phyloP scores from a whole-genome alignment of 345 rosid species.

The Psidium guajava region DNA sequence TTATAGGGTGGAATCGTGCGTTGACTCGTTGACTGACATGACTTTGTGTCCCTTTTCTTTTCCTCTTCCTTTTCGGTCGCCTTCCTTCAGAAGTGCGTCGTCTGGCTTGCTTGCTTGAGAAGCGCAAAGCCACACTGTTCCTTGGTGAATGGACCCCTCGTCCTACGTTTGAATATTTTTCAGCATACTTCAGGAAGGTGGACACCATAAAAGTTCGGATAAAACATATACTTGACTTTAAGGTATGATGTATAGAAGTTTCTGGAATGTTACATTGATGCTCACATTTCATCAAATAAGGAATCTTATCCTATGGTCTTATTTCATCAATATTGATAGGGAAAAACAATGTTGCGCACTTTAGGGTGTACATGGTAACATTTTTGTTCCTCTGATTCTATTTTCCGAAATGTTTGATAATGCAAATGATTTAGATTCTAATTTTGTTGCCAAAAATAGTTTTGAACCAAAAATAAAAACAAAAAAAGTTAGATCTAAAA shows the following conservation, averaged over 20 bases:
- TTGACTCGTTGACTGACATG: background rate
- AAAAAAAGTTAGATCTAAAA: too few species aligned
- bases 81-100: background rate
- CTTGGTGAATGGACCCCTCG: background rate
- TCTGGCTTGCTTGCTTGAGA: background rate
- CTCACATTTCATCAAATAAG: background rate
- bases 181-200: background rate
- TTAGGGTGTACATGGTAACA: background rate
- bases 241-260: background rate
- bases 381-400: too few species aligned
- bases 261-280: background rate
- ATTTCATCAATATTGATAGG: background rate
- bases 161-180: background rate
- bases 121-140: background rate
- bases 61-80: background rate
- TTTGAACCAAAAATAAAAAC: too few species aligned
- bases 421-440: too few species aligned
- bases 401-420: too few species aligned
- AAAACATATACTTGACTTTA: background rate
- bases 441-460: too few species aligned
- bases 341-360: background rate
- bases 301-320: background rate
- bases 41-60: background rate
- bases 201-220: fast-evolving
- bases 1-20: background rate